Percentiles rank a stretch among this genome's conserved stretches.
Conservation (phyloP, 176 grass and related monocot species). For the Cocos nucifera region DNA sequence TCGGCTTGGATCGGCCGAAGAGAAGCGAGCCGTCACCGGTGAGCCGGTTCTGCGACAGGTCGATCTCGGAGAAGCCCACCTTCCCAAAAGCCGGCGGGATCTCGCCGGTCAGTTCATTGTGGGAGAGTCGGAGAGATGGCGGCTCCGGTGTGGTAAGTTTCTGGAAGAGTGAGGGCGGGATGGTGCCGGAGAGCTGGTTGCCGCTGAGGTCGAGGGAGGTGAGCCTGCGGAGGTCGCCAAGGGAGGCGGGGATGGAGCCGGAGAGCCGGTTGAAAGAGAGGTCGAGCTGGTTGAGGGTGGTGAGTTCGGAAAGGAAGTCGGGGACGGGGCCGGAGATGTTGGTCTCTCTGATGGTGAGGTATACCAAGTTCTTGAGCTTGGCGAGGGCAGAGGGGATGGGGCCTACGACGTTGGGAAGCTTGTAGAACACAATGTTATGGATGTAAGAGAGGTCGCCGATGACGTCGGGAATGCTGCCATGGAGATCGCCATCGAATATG, state of each 20-base stretch:
- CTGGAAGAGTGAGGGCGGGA: conserved; percentile 1
- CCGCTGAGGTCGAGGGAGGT: conserved; percentile 65
- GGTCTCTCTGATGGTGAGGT: conserved; percentile 50
- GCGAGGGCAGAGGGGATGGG: conserved; percentile 48
- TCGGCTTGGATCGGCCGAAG: conserved; percentile 33
- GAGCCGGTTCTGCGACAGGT: conserved; percentile 57
- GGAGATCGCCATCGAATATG: conserved; percentile 22
- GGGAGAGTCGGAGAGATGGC: background rate
- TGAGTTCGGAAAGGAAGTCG: conserved; percentile 10
- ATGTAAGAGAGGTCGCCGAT: conserved; percentile 44
- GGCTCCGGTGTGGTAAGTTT: background rate
- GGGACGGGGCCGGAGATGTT: conserved; percentile 53
- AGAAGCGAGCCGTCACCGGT: conserved; percentile 50
- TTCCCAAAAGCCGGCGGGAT: conserved; percentile 32
- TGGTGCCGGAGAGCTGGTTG: conserved; percentile 49
- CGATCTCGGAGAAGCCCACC: conserved; percentile 26
- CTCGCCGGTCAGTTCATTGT: conserved; percentile 27
- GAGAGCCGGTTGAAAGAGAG: conserved; percentile 56
- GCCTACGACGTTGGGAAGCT: conserved; percentile 35
- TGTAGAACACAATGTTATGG: conserved; percentile 32
- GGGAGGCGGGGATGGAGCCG: conserved; percentile 34
- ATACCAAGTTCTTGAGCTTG: conserved; percentile 39
- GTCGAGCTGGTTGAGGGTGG: conserved; percentile 37
- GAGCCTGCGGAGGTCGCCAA: conserved; percentile 26
- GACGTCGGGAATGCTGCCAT: conserved; percentile 34